These are phyloP conservation scores for Fraxinus paxiana DNA, from an alignment of 305 asterid species.

Conservation along the genomic window DNA sequence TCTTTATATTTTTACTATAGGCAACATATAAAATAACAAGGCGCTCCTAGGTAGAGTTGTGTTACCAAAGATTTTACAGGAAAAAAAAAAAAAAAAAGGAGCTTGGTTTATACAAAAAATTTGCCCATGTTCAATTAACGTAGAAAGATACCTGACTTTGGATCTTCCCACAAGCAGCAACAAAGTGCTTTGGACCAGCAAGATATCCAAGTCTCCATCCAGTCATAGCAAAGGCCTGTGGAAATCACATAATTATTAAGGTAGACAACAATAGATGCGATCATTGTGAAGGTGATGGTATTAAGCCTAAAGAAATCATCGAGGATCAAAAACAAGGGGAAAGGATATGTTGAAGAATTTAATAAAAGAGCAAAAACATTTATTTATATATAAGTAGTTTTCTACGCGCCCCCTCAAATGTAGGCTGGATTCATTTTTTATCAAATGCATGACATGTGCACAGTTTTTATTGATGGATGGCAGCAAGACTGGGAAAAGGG, in stretches of 20 bases:
- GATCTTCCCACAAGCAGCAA: conserved; percentile 83
- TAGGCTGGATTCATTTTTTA: background rate
- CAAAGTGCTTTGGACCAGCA: conserved; percentile 94
- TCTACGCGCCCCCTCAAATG: background rate
- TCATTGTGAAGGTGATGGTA: background rate
- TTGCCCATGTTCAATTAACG: background rate
- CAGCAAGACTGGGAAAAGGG: background rate
- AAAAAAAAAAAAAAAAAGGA: background rate
- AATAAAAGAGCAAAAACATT: background rate
- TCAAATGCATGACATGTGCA: background rate
- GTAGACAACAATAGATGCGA: background rate
- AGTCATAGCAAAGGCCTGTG: conserved; percentile 93
- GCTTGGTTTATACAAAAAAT: background rate
- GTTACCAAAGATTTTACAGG: background rate
- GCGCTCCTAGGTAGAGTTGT: background rate
- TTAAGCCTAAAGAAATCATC: background rate
- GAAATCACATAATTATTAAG: background rate
- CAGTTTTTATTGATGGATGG: background rate
- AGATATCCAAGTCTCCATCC: conserved; percentile 91
- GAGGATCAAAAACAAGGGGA: conserved; percentile 25
- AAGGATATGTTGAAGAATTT: background rate
- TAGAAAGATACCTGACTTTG: conserved; percentile 72
- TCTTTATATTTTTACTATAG: background rate
- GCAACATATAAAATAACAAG: background rate
- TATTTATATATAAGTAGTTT: background rate